Conservation (phyloP, 2,329 filamentous ascomycete species). For the Neofusicoccum ribis region DNA sequence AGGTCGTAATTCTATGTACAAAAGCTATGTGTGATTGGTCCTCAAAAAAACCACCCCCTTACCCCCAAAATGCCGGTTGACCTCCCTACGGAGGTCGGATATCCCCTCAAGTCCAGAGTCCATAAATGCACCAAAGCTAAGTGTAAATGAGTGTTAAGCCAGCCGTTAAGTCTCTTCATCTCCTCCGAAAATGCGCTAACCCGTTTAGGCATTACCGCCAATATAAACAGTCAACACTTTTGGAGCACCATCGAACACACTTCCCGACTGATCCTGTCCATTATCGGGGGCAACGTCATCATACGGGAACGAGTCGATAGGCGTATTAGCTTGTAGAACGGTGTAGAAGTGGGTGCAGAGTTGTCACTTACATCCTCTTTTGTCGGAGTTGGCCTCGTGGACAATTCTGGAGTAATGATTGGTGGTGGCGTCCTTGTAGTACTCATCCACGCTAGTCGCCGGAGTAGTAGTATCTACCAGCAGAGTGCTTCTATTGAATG, state of each 20-base stretch:
- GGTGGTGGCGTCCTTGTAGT: constrained; percentile 41
- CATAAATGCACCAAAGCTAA: not conserved
- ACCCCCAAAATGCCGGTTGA: not conserved
- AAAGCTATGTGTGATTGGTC: not conserved
- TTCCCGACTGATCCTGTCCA: constrained; percentile 56
- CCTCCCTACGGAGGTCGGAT: not conserved
- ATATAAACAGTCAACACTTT: constrained; percentile 49
- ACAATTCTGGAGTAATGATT: constrained; percentile 63
- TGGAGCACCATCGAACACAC: constrained; percentile 48
- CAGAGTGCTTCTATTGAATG: constrained; percentile 73
- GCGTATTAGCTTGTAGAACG: constrained; percentile 30
- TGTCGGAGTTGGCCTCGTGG: constrained; percentile 61
- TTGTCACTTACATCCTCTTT: constrained; percentile 47
- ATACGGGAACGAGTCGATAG: constrained; percentile 38
- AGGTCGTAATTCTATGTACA: not conserved
- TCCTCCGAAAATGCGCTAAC: too few relatives aligned
- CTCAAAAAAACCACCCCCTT: not conserved
- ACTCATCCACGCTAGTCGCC: constrained; percentile 33
- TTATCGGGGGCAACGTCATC: constrained; percentile 65
- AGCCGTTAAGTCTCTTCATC: too few relatives aligned
- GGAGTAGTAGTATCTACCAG: constrained; percentile 47
- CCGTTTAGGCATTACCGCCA: constrained; percentile 37
- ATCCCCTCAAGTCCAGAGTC: not conserved
- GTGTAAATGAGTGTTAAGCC: not conserved
- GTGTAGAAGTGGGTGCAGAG: too few relatives aligned